phyloP scores from a whole-genome alignment of 257 asterid genomes.

The Oldenlandia corymbosa region DNA sequence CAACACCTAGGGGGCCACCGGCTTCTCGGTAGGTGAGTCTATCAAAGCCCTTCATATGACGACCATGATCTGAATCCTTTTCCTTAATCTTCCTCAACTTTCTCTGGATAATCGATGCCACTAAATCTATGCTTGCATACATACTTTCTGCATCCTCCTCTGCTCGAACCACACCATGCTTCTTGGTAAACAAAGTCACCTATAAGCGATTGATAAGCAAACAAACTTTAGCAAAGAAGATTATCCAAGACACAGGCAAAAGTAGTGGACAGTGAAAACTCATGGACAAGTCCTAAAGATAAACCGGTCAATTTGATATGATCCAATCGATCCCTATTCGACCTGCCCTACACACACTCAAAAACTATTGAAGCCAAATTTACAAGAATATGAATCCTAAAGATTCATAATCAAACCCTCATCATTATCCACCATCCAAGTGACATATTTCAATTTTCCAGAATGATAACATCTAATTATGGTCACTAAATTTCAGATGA shows the following conservation, averaged over 20 bases:
- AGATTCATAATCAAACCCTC: too few species aligned
- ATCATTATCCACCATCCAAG: too few species aligned
- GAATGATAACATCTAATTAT: too few species aligned
- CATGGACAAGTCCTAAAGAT: too few species aligned
- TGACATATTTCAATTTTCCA: too few species aligned
- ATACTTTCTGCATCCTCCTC: slow-evolving; percentile 83
- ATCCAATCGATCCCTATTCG: too few species aligned
- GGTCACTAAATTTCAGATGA: too few species aligned
- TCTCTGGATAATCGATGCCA: slow-evolving; percentile 70
- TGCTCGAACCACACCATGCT: slow-evolving; percentile 85
- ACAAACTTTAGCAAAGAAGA: not conserved
- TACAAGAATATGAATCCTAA: too few species aligned
- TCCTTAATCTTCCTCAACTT: slow-evolving; percentile 94
- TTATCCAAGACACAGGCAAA: not conserved
- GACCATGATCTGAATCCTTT: slow-evolving; percentile 87
- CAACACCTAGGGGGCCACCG: slow-evolving; percentile 19
- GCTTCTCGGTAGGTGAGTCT: slow-evolving; percentile 62
- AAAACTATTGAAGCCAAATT: too few species aligned
- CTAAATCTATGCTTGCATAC: slow-evolving; percentile 74
- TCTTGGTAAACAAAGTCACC: slow-evolving; percentile 88
- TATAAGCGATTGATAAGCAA: slow-evolving; percentile 2
- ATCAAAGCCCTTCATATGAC: slow-evolving; percentile 86
- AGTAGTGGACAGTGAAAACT: too few species aligned
- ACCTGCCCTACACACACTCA: too few species aligned
- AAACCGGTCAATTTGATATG: too few species aligned